phyloP scores from a whole-genome alignment of 352 stramenopile species.

The Phytophthora sojae region DNA sequence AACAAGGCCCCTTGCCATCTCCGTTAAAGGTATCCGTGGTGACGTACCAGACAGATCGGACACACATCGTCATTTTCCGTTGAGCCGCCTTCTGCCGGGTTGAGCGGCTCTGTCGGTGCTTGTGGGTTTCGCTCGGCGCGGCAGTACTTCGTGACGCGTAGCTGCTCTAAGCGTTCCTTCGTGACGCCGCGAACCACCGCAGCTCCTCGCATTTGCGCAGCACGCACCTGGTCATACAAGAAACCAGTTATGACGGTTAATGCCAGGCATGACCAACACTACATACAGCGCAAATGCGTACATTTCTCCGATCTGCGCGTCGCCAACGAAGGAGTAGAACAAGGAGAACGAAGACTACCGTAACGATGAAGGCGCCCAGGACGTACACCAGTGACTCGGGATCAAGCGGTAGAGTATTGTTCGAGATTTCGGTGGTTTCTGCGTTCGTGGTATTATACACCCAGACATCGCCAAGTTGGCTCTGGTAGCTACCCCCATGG shows the following conservation, averaged over 20 bases:
- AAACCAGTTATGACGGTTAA: background rate
- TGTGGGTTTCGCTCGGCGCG: conserved; percentile 37
- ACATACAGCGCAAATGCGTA: conserved; percentile 23
- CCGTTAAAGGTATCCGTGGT: background rate
- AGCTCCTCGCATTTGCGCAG: conserved; percentile 53
- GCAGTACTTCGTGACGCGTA: conserved; percentile 75
- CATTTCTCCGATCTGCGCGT: conserved; percentile 66
- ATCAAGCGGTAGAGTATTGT: conserved; percentile 51
- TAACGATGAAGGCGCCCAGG: conserved; percentile 69
- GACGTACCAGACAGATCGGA: conserved; percentile 74
- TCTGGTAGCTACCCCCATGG: conserved; percentile 78
- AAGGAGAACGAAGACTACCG: conserved; percentile 65
- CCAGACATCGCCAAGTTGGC: conserved; percentile 73
- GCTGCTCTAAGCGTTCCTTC: conserved; percentile 65
- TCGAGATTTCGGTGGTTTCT: conserved; percentile 21
- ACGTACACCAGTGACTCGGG: conserved; percentile 81
- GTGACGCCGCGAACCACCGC: conserved; percentile 61
- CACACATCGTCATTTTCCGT: conserved; percentile 67
- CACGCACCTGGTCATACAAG: conserved; percentile 45
- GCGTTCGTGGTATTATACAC: conserved; percentile 67
- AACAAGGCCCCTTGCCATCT: conserved; percentile 3
- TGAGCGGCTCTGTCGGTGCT: conserved; percentile 16
- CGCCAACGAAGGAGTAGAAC: conserved; percentile 74
- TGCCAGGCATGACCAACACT: background rate
- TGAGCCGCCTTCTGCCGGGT: background rate